phyloP scores from a whole-genome alignment of 2,329 filamentous ascomycete genomes.

The Neonectria coccinea region DNA sequence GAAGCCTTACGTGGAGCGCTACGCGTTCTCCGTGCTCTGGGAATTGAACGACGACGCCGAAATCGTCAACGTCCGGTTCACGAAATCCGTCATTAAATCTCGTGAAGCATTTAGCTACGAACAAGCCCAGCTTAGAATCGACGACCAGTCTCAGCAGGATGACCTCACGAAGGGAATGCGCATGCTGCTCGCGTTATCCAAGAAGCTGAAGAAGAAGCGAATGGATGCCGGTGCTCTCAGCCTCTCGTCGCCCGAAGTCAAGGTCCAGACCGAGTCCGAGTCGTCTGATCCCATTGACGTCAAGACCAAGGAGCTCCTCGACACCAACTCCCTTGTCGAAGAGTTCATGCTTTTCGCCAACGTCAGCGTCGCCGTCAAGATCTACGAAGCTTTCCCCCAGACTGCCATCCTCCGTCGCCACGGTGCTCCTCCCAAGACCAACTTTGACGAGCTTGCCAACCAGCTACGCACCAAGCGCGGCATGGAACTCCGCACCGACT shows the following conservation, averaged over 20 bases:
- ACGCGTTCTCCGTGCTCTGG: slow-evolving; percentile 88
- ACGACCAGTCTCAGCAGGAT: slow-evolving; percentile 87
- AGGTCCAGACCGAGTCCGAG: slow-evolving; percentile 94
- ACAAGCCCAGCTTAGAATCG: slow-evolving; percentile 92
- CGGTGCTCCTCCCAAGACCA: slow-evolving; percentile 90
- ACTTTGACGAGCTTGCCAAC: slow-evolving; percentile 93
- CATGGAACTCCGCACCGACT: slow-evolving; percentile 84
- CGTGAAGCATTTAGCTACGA: slow-evolving; percentile 98
- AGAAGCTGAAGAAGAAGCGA: slow-evolving; percentile 92
- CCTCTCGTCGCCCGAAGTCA: slow-evolving; percentile 96
- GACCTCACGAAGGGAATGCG: slow-evolving; percentile 92
- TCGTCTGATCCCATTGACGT: slow-evolving; percentile 96
- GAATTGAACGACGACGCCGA: slow-evolving; percentile 88
- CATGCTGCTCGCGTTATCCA: slow-evolving; percentile 86
- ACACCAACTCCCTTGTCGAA: slow-evolving; percentile 97
- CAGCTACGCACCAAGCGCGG: slow-evolving; percentile 90
- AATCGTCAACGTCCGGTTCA: slow-evolving; percentile 87
- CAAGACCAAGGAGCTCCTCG: slow-evolving; percentile 92
- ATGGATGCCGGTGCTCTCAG: slow-evolving; percentile 96
- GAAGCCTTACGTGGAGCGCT: slow-evolving; percentile 97
- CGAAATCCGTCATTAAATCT: slow-evolving; percentile 97
- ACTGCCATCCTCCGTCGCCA: slow-evolving; percentile 94
- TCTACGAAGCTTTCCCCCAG: slow-evolving; percentile 92
- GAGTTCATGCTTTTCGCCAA: slow-evolving; percentile 99
- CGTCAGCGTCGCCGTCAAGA: slow-evolving; percentile 89